Base-by-base conservation (phyloP, 495 filamentous ascomycete species). In the Penicillium bovifimosum region DNA sequence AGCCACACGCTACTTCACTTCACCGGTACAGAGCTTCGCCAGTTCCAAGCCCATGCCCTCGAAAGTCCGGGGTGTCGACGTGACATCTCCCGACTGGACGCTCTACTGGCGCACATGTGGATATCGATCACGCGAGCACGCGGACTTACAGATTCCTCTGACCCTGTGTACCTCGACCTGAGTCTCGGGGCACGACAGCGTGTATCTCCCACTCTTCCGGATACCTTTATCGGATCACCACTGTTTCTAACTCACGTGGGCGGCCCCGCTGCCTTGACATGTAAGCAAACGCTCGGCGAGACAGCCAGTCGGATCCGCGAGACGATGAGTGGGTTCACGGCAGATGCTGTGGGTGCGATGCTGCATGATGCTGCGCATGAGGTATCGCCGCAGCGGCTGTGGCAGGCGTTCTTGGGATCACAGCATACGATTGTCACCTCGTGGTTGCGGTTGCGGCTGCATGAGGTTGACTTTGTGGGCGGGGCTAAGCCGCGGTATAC, bases 31-130 rank as follows among this genome's bases (percentile, higher is more conserved):
- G 29, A 42, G 9, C 31, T 50, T 6, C 26, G 43, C 11, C 20
- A 44, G 0, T 52, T 68, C 20, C 39, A 66, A 24, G 48, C 62
- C 1, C 9, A 9, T 1, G 49, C 68, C 4, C 63, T 35, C 24
- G 34, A 55, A 3, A n/a, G 41, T 17, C 51, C 58, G 5, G 41
- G 35, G 9, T 13, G 14, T 5, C 26, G 26, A n/a, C 16, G 26
- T 24, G 58, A 58, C 50, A 54, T 66, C 10, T 69, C 61, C 32
- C 56, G 63, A 16, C 63, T 68, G 16, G 68, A 72, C 33, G 63
- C 63, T 6, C 28, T 72, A 6, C 43, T 72, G 18, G 67, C 67
- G 2, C 65, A 70, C 32, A 42, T 70, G 28, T 70, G 67, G 69
- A 53, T 57, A 2, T 48, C 50, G 6, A 62, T 72, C 34, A 59